Conservation (phyloP, 345 rosid species). For the Aethionema arabicum region DNA sequence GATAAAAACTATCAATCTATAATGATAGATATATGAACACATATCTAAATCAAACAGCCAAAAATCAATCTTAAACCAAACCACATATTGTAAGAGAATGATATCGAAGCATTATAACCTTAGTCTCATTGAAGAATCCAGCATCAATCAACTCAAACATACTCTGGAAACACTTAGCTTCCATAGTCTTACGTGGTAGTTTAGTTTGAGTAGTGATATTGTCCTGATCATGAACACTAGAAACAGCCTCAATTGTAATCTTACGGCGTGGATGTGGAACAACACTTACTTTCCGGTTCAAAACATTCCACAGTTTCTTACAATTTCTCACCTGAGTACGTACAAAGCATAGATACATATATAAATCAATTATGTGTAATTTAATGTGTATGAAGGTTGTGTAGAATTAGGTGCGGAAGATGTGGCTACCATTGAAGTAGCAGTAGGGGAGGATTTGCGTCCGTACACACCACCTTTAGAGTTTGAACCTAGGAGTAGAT, state of each 20-base stretch:
- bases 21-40: background rate
- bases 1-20: background rate
- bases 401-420: background rate
- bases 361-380: too few relatives aligned
- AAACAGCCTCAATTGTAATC: constrained; percentile 23
- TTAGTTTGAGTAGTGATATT: constrained; percentile 31
- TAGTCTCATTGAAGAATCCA: constrained; percentile 60
- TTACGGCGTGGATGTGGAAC: constrained; percentile 17
- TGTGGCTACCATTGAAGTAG: constrained; percentile 5
- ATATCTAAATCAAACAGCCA: background rate
- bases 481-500: constrained; percentile 18
- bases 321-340: constrained; percentile 23
- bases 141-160: constrained; percentile 58
- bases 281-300: constrained; percentile 22
- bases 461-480: constrained; percentile 1
- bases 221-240: constrained; percentile 50
- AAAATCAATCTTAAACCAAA: background rate
- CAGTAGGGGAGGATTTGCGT: constrained; percentile 16
- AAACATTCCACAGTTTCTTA: constrained; percentile 17
- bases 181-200: constrained; percentile 34
- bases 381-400: too few relatives aligned
- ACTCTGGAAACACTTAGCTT: constrained; percentile 41
- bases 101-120: constrained; percentile 45
- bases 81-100: background rate
- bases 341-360: background rate